These are phyloP conservation scores for Orbilia javanica DNA, from an alignment of 2,329 filamentous ascomycete genomes.

Conservation along the genomic window DNA sequence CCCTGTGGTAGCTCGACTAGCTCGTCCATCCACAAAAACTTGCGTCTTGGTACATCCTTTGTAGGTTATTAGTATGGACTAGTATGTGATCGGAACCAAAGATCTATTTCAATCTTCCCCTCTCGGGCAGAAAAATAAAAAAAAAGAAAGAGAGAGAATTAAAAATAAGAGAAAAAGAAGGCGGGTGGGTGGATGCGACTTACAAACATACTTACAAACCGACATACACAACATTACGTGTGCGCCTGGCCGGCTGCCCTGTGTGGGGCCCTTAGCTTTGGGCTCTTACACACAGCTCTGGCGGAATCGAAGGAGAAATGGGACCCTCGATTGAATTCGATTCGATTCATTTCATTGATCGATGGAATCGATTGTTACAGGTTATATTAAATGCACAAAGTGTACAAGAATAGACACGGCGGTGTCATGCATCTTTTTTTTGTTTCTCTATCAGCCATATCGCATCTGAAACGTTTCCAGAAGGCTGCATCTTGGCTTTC, in stretches of 20 bases:
- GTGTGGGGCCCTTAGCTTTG: background rate
- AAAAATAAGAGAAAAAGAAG: too few relatives aligned
- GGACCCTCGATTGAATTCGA: too few relatives aligned
- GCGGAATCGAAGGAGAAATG: too few relatives aligned
- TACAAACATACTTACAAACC: background rate
- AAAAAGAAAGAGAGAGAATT: too few relatives aligned
- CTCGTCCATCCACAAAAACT: background rate
- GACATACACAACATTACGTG: background rate
- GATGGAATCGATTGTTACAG: background rate
- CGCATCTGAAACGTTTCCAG: conserved; percentile 54
- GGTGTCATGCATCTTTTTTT: conserved; percentile 6
- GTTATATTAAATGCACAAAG: background rate
- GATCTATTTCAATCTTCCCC: background rate
- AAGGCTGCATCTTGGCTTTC: conserved; percentile 40
- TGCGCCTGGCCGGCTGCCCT: conserved; percentile 11
- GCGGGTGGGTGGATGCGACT: background rate
- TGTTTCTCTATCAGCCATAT: conserved; percentile 23
- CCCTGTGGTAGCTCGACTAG: too few relatives aligned
- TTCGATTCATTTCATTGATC: background rate
- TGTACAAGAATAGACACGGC: conserved; percentile 10
- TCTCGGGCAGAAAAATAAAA: too few relatives aligned
- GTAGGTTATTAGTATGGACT: too few relatives aligned
- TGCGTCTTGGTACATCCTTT: background rate
- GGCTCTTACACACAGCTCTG: background rate
- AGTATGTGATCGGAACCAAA: background rate